Conservation (phyloP, 768 basidiomycete genomes). For the Hygrophoropsis aurantiaca region DNA sequence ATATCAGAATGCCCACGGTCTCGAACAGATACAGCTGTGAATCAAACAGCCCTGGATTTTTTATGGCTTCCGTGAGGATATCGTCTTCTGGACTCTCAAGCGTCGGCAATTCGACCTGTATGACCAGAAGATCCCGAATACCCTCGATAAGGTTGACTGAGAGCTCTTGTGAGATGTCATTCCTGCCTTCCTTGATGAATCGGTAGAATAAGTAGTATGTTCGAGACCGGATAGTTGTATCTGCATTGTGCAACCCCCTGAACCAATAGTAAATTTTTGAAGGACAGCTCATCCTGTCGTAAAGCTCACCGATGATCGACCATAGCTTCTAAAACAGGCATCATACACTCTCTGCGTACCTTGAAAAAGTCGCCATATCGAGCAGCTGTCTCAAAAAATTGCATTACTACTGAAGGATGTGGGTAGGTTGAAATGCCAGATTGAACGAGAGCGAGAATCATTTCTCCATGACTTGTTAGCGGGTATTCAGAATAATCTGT, state of each 20-base stretch:
- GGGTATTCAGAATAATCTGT: conserved; percentile 79
- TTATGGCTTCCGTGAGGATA: conserved; percentile 76
- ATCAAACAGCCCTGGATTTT: conserved; percentile 71
- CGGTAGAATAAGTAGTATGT: conserved; percentile 91
- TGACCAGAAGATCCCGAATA: conserved; percentile 73
- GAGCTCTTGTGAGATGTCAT: conserved; percentile 74
- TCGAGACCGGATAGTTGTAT: conserved; percentile 67
- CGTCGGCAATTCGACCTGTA: conserved; percentile 76
- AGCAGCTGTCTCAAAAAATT: conserved; percentile 91
- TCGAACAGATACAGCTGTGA: conserved; percentile 95
- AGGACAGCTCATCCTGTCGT: neutral
- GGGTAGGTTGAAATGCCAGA: conserved; percentile 83
- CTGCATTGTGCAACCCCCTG: conserved; percentile 85
- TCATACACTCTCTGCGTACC: conserved; percentile 83
- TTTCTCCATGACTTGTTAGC: conserved; percentile 86
- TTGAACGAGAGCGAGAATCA: conserved; percentile 80
- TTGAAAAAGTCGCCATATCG: conserved; percentile 97
- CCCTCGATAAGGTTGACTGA: conserved; percentile 69
- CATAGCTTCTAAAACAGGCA: conserved; percentile 87
- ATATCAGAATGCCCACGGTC: conserved; percentile 81
- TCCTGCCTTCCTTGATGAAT: conserved; percentile 82
- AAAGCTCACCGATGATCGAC: conserved; percentile 70
- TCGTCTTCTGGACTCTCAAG: conserved; percentile 73
- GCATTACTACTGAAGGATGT: conserved; percentile 79
- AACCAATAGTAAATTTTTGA: conserved; percentile 4